Evolutionary conservation across 176 grass and related monocot genomes (phyloP), one percentile per base, ranked within the genome.

Genomic region (Phyllostachys edulis): DNA sequence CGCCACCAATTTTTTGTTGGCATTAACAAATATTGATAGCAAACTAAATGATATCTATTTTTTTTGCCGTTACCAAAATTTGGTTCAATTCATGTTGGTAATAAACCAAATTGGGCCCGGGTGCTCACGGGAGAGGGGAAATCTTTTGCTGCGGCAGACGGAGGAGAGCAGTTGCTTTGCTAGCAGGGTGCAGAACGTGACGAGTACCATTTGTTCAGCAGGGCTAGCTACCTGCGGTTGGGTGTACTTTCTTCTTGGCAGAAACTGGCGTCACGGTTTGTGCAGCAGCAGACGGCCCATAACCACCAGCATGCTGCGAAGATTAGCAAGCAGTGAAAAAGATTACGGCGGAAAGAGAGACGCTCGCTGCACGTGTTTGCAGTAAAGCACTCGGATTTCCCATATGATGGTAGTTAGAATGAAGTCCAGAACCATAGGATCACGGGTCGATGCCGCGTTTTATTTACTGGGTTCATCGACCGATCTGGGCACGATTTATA

Each of bases 161-260:
- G 67, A 20, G 55, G 75, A 71, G 67, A 39, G 15, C 18, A 0
- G 27, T 87, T 87, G 79, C 79, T 68, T 87, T 5, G 26, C 18
- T 5, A 65, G 36, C 74, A 84, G 80, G 86, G 36, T 14, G 63
- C 65, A 41, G 55, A 68, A 50, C 86, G 80, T 88, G 86, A 77
- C 16, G 5, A 36, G 42, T 42, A 6, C 27, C 10, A 27, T 27
- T 47, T 69, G 6, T 5, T 65, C 10, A 0, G 4, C 23, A 27
- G 11, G 59, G 59, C 59, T 57, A 23, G 66, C 66, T 57, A 57
- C 3, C 3, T 9, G 40, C 5, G 68, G 41, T 47, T 77, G 21
- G 74, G 74, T 6, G 24, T 23, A 4, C 56, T 79, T 49, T 20
- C 41, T 13, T 2, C 41, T 13, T 2, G 24, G 23, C 39, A 17